Conservation (phyloP, 352 stramenopile species). For the Phytophthora ohioensis region DNA sequence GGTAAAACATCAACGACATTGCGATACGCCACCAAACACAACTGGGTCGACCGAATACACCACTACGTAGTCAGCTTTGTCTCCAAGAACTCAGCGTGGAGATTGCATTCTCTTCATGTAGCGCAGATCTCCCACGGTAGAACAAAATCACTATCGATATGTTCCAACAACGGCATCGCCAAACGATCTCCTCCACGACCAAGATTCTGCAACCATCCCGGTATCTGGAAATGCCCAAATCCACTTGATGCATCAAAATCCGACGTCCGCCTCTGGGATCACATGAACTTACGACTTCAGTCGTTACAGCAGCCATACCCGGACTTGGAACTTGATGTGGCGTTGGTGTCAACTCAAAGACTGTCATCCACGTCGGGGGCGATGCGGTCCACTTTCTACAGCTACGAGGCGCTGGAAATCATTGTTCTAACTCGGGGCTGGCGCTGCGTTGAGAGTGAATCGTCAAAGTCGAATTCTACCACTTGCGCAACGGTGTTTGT, state of each 20-base stretch:
- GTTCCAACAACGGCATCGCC: not conserved
- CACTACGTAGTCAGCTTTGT: constrained; percentile 35
- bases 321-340: constrained; percentile 39
- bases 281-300: constrained; percentile 42
- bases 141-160: constrained; percentile 5
- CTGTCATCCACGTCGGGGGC: constrained; percentile 19
- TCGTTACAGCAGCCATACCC: constrained; percentile 36
- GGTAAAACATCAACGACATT: not conserved
- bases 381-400: constrained; percentile 18
- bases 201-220: constrained; percentile 38
- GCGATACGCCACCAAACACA: constrained; percentile 42
- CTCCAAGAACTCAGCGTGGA: constrained; percentile 28
- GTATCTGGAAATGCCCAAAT: constrained; percentile 43
- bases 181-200: constrained; percentile 18
- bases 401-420: constrained; percentile 37
- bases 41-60: constrained; percentile 54
- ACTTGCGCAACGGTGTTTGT: constrained; percentile 46
- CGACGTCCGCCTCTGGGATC: constrained; percentile 37
- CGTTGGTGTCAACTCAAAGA: constrained; percentile 30
- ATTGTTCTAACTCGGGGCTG: constrained; percentile 44
- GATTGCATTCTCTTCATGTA: constrained; percentile 42
- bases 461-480: not conserved
- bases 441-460: constrained; percentile 14
- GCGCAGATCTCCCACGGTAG: not conserved
- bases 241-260: constrained; percentile 19